These are phyloP conservation scores for Trebouxiophyceae sp. DNA, from an alignment of 163 green algal genomes.

Conservation along the genomic window DNA sequence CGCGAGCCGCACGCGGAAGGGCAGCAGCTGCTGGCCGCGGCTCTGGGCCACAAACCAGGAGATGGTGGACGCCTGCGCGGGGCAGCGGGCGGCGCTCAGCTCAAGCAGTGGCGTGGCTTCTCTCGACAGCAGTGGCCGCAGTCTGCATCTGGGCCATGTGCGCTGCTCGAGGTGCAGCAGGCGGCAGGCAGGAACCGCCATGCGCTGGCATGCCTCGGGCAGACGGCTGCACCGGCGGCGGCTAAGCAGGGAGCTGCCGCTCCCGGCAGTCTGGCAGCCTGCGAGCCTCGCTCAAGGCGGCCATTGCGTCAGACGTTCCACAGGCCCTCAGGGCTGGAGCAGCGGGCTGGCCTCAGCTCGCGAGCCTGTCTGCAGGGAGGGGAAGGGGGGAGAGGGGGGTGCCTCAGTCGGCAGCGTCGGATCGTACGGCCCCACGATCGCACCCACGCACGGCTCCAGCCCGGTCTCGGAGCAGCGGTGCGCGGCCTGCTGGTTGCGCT, in stretches of 20 bases:
- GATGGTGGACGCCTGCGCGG: constrained; percentile 25
- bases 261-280: no score
- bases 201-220: no score
- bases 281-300: no score
- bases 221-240: no score
- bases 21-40: constrained; percentile 14
- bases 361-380: background rate
- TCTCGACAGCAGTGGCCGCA: no score
- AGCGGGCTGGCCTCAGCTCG: no score
- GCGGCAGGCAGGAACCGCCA: no score
- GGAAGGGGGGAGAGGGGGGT: background rate
- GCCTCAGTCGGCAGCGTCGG: constrained; percentile 5
- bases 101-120: no score
- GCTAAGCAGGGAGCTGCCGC: no score
- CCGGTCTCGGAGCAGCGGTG: background rate
- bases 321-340: background rate
- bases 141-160: no score
- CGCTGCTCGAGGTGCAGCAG: no score
- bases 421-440: constrained; percentile 63
- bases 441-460: constrained; percentile 42
- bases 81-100: no score
- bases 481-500: constrained; percentile 34
- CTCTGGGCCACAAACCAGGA: constrained; percentile 35
- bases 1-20: constrained; percentile 25
- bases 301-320: background rate